Base-by-base conservation (phyloP, 768 basidiomycete species). In the Tricholoma sp. region DNA sequence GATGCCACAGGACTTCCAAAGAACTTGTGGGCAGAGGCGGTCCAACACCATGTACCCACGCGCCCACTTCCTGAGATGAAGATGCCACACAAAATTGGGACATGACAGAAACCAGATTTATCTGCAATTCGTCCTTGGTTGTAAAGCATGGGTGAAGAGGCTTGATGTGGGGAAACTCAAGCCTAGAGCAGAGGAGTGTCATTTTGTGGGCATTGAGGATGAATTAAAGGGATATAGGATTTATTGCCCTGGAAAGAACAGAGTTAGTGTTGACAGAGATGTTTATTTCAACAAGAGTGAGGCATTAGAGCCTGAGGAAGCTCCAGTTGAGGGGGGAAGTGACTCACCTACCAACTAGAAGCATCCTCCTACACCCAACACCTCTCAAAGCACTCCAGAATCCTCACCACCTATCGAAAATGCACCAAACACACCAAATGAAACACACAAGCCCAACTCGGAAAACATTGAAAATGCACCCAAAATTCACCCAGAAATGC, bases 71-170 rank as follows among this genome's bases (percentile, higher is more conserved):
- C 17, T 42, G 17, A 24, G 24, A 48, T 9, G 63, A 61, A 15
- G 58, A 55, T 6, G 11, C n/a, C 13, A 70, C 67, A 0, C 71
- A 67, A 70, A 51, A 52, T 39, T 1, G 51, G 36, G 18, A 54
- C 50, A 2, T 55, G 66, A 5, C 8, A 41, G 42, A 71, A 70
- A 31, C 71, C 70, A 0, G 49, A 72, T 33, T 37, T 73, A 3
- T 45, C 54, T 0, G 36, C 56, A 9, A 32, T 71, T 0, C 62
- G 39, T 3, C 31, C 54, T 37, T 70, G 33, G 33, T 34, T 34
- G 33, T 34, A 34, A 34, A 12, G 33, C 12, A 34, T 34, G 33
- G 63, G 48, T 68, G 63, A 39, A 59, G 29, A 48, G 13, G 13
- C n/a, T 2, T 4, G 66, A 28, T 48, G 49, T 34, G 57, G 33